phyloP scores from a whole-genome alignment of 2,329 filamentous ascomycete genomes.

The Aspergillus niger region DNA sequence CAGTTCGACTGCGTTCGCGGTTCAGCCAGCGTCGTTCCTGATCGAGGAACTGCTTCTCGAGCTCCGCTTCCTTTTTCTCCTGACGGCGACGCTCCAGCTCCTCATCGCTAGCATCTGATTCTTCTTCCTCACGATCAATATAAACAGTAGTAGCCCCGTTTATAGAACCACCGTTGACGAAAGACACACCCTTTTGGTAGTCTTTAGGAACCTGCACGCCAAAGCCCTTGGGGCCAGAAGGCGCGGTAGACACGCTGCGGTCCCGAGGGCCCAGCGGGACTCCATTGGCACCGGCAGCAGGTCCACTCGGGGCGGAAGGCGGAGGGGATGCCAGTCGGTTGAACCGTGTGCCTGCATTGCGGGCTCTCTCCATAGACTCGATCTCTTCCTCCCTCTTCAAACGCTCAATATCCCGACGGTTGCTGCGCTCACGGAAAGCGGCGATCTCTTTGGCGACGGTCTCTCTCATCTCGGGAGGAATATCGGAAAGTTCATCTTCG shows the following conservation, averaged over 20 bases:
- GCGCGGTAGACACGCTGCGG: conserved; percentile 70
- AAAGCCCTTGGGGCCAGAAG: conserved; percentile 68
- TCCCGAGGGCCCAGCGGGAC: conserved; percentile 74
- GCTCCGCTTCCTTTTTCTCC: conserved; percentile 71
- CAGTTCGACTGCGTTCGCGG: conserved; percentile 78
- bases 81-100: conserved; percentile 75
- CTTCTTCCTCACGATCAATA: conserved; percentile 74
- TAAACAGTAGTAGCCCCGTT: conserved; percentile 57
- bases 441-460: conserved; percentile 92
- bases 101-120: conserved; percentile 82
- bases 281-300: conserved; percentile 67
- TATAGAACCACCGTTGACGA: conserved; percentile 75
- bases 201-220: conserved; percentile 66
- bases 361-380: conserved; percentile 78
- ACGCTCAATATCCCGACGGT: conserved; percentile 82
- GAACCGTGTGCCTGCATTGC: conserved; percentile 64
- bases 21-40: conserved; percentile 90
- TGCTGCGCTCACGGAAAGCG: conserved; percentile 90
- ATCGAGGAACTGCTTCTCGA: conserved; percentile 78
- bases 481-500: conserved; percentile 93
- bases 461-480: conserved; percentile 93
- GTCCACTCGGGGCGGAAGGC: conserved; percentile 61
- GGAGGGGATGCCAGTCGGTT: conserved; percentile 74
- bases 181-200: conserved; percentile 75
- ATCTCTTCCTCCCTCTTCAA: conserved; percentile 87